A percentile compares a stretch with the other conserved stretches of the same genome.
Conservation (phyloP, 441 rosid species). For the Jatropha multifida region DNA sequence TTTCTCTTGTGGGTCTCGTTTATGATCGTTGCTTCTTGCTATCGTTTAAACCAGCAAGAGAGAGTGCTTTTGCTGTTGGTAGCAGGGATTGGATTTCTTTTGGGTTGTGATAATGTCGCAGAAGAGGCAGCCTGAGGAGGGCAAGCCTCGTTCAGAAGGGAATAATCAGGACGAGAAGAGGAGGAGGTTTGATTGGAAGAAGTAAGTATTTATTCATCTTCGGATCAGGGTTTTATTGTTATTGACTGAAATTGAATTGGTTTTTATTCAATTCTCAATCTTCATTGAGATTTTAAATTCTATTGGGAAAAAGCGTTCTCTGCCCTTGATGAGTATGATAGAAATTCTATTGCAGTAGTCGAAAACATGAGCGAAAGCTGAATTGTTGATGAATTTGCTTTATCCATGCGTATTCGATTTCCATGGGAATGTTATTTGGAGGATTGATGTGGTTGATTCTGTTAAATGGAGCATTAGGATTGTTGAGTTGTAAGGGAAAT, state of each 20-base stretch:
- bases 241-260: background rate
- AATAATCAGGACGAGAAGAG: constrained; percentile 61
- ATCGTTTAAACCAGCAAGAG: constrained; percentile 15
- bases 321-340: background rate
- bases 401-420: background rate
- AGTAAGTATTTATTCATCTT: constrained; percentile 29
- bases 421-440: background rate
- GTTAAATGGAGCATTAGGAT: background rate
- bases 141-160: constrained; percentile 49
- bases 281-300: constrained; percentile 13
- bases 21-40: background rate
- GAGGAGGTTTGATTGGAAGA: constrained; percentile 50
- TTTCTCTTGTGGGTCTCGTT: constrained; percentile 12
- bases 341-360: background rate
- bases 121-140: constrained; percentile 77
- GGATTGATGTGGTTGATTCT: background rate
- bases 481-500: background rate
- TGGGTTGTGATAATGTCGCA: constrained; percentile 55
- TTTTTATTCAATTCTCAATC: background rate
- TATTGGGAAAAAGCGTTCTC: constrained; percentile 1
- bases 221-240: background rate
- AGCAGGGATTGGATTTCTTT: background rate
- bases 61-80: constrained; percentile 8
- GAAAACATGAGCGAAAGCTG: background rate
- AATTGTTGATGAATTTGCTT: constrained; percentile 1